These are phyloP conservation scores for Tephrocybe sp. DNA, from an alignment of 768 basidiomycete genomes.

Conservation along the genomic window DNA sequence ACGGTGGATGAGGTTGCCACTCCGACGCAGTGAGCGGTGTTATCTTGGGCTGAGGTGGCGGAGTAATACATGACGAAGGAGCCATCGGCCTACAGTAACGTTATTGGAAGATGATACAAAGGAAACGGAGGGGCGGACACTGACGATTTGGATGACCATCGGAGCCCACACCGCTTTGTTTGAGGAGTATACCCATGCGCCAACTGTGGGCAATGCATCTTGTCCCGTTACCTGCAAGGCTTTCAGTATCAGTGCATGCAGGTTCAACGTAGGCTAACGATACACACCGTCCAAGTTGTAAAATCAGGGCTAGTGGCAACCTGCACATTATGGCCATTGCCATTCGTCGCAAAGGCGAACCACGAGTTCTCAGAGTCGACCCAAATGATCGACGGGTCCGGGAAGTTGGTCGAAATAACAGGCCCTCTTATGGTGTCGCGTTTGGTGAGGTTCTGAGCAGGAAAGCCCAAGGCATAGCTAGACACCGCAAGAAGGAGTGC, in stretches of 20 bases:
- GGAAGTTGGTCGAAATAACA: slow-evolving; percentile 13
- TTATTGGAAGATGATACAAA: no score
- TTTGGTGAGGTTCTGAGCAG: slow-evolving; percentile 12
- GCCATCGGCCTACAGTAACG: slow-evolving; percentile 3
- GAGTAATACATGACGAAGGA: slow-evolving; percentile 16
- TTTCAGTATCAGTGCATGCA: background rate
- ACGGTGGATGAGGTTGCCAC: slow-evolving; percentile 12
- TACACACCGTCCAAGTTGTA: slow-evolving; percentile 7
- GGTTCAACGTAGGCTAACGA: background rate
- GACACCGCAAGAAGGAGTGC: background rate
- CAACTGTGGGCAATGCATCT: slow-evolving; percentile 13
- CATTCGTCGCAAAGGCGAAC: slow-evolving; percentile 16
- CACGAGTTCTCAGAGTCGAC: slow-evolving; percentile 13
- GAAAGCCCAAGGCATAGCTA: background rate
- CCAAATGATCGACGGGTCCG: slow-evolving; percentile 14
- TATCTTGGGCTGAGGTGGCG: slow-evolving; percentile 12
- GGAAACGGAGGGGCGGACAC: background rate
- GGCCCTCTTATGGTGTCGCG: slow-evolving; percentile 13
- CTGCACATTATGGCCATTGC: slow-evolving; percentile 11
- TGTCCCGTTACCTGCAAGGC: slow-evolving; percentile 7
- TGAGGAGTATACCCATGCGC: slow-evolving; percentile 12
- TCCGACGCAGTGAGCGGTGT: slow-evolving; percentile 14
- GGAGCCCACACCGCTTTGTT: slow-evolving; percentile 16
- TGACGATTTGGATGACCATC: slow-evolving; percentile 15
- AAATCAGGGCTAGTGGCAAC: slow-evolving; percentile 15